These are phyloP conservation scores for Dioscorea dumetorum DNA, from an alignment of 106 monocot species.

Conservation along the genomic window DNA sequence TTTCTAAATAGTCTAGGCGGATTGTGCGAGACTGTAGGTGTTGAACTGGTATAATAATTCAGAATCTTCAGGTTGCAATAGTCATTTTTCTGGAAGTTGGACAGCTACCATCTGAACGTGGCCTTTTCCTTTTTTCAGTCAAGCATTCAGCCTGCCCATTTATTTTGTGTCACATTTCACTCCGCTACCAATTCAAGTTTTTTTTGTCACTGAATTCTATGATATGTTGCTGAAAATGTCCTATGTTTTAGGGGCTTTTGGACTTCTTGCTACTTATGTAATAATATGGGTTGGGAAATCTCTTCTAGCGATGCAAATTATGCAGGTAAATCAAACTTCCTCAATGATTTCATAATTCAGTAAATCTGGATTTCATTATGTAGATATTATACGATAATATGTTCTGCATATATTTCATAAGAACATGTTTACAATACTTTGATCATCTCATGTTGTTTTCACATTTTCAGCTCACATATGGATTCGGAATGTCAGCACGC, in stretches of 20 bases:
- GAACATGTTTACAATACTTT: neutral
- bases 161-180: no score
- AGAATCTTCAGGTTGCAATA: no score
- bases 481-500: conserved; percentile 37
- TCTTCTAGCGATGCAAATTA: conserved; percentile 33
- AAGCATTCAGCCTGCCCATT: no score
- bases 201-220: neutral
- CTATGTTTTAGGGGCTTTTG: conserved; percentile 27
- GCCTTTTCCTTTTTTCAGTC: no score
- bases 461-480: conserved; percentile 26
- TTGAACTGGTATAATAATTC: no score
- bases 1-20: no score
- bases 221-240: neutral
- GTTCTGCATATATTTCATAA: no score
- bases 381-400: no score
- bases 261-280: conserved; percentile 20
- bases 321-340: conserved; percentile 22
- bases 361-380: no score
- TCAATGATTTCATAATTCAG: no score
- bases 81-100: neutral
- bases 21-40: no score
- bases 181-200: neutral
- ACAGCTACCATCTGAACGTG: no score
- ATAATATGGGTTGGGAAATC: conserved; percentile 35
- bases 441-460: neutral